phyloP scores from a whole-genome alignment of 1,284 basidiomycete species.

The Limonomyces culmigenus region DNA sequence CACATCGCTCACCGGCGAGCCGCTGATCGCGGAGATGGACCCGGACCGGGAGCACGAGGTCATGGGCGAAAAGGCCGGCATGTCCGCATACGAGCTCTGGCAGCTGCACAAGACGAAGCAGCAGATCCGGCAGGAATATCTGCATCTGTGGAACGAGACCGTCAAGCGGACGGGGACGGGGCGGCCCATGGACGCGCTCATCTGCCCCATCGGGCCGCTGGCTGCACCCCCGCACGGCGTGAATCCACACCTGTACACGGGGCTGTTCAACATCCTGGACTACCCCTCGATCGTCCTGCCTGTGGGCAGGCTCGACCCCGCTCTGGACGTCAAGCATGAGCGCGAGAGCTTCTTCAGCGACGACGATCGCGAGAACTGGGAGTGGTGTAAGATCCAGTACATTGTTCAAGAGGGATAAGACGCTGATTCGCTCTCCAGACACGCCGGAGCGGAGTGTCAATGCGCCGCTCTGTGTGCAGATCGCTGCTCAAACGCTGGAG shows the following conservation, averaged over 20 bases:
- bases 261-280: constrained; percentile 18
- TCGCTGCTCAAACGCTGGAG: constrained; percentile 29
- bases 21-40: constrained; percentile 16
- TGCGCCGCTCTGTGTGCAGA: constrained; percentile 32
- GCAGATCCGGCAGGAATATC: constrained; percentile 21
- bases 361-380: constrained; percentile 23
- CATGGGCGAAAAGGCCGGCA: constrained; percentile 1
- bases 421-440: constrained; percentile 14
- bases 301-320: constrained; percentile 20
- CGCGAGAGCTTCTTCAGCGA: constrained; percentile 18
- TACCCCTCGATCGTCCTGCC: constrained; percentile 28
- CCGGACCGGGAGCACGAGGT: constrained; percentile 5
- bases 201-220: constrained; percentile 18
- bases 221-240: constrained; percentile 20
- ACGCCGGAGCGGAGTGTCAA: constrained; percentile 24
- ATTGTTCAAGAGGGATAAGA: neutral
- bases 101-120: constrained; percentile 22
- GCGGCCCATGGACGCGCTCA: constrained; percentile 28
- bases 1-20: too few relatives aligned
- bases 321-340: constrained; percentile 13
- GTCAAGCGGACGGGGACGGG: constrained; percentile 22
- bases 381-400: constrained; percentile 19
- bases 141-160: constrained; percentile 30
- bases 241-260: constrained; percentile 15
- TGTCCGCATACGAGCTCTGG: constrained; percentile 24